Evolutionary conservation across 306 rosid species (phyloP), one percentile per base, ranked within the genome.

Genomic region (Cicer chorassanicum): DNA sequence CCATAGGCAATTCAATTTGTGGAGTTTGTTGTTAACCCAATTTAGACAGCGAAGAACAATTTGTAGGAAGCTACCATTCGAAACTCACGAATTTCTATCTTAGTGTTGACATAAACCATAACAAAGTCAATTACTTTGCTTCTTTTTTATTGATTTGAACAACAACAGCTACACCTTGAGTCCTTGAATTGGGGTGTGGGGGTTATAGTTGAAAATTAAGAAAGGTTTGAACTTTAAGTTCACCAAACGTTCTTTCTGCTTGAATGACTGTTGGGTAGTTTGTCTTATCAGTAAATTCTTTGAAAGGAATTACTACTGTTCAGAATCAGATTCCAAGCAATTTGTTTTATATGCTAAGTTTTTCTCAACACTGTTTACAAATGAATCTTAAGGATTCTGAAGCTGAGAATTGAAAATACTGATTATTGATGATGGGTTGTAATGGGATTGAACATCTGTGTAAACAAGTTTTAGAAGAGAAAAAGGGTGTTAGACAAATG

Each of bases 211-310:
- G 54, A 13, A 78, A 74, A 54, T 10, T 5, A 5, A 70, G 43
- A 64, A 62, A 40, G 63, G 57, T 71, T 75, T 75, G 68, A 75
- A 57, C 72, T 84, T 78, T 78, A 70, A 54, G 81, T 68, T 66
- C 60, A 86, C 77, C 87, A 72, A 86, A 78, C 82, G 12, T 83
- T 84, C 87, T 72, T 39, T 14, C 71, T 74, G 66, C 61, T 84
- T 79, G 54, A 40, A 55, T 72, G 82, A 51, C 81, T 40, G 80
- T 65, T 81, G 71, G 84, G 56, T 36, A 21, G 56, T 76, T 76
- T 62, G 55, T 69, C 40, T 5, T 5, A 43, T 59, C 39, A 7
- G 50, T 54, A 13, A 42, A 42, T 24, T 43, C 42, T 8, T 60
- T 67, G 15, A 41, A 48, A 51, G 69, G 34, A 73, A 43, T 44